A percentile compares a stretch with the other conserved stretches of the same genome.
phyloP scores from a whole-genome alignment of 164 flowering plant genomes.

The Akebia trifoliata region DNA sequence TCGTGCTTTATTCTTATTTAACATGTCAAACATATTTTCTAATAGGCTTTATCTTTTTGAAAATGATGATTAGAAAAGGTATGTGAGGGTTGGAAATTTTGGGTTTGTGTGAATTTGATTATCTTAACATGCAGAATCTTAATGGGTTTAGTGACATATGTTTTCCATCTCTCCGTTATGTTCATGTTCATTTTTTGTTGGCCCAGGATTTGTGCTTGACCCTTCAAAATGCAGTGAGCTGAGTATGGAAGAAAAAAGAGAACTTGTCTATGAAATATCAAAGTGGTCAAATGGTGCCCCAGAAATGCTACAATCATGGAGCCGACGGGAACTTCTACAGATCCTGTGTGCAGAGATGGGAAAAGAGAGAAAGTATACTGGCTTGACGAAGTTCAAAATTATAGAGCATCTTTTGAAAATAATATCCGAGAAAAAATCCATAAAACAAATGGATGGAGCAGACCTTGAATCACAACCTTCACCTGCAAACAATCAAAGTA shows the following conservation, averaged over 20 bases:
- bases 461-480: slow-evolving; percentile 29
- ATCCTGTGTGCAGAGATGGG: slow-evolving; percentile 88
- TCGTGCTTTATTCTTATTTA: no score
- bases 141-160: neutral
- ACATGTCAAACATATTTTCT: no score
- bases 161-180: neutral
- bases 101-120: no score
- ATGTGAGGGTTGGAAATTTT: no score
- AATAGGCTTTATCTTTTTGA: no score
- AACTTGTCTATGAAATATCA: slow-evolving; percentile 69
- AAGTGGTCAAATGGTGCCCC: slow-evolving; percentile 58
- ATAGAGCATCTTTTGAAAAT: slow-evolving; percentile 70
- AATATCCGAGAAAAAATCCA: slow-evolving; percentile 51
- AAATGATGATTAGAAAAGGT: no score
- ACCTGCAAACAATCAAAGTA: slow-evolving; percentile 25
- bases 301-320: slow-evolving; percentile 73
- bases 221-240: slow-evolving; percentile 59
- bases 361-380: slow-evolving; percentile 83
- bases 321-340: slow-evolving; percentile 78
- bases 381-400: slow-evolving; percentile 71
- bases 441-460: slow-evolving; percentile 19
- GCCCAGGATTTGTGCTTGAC: slow-evolving; percentile 53
- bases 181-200: neutral
- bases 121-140: neutral
- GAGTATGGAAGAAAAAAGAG: slow-evolving; percentile 76